Evolutionary conservation across 768 basidiomycete species (phyloP).

Genomic region (Rhizopogon vesiculosus): DNA sequence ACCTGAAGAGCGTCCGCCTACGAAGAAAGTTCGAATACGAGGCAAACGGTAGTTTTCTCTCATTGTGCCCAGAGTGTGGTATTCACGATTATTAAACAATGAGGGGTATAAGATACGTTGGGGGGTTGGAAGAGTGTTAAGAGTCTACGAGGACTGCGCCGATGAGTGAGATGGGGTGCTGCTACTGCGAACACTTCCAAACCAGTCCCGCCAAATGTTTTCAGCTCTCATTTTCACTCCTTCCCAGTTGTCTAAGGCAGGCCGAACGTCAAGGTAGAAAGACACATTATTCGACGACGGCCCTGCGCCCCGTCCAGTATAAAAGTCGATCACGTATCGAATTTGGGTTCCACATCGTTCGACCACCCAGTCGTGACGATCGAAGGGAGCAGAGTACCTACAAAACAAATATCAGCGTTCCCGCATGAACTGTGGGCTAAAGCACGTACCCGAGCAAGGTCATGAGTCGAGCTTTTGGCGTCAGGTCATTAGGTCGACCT

Average conservation of each 20-base stretch:
- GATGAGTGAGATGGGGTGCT: conserved; percentile 12
- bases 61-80: neutral
- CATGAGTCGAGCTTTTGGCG: conserved; percentile 77
- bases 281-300: conserved; percentile 54
- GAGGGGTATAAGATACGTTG: neutral
- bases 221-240: conserved; percentile 79
- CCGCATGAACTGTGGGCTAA: neutral
- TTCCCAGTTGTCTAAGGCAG: conserved; percentile 93
- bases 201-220: conserved; percentile 44
- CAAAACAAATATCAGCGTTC: neutral
- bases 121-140: conserved; percentile 1
- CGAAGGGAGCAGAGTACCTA: conserved; percentile 93
- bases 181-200: conserved; percentile 17
- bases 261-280: conserved; percentile 92
- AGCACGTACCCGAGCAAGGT: conserved; percentile 76
- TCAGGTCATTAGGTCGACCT: conserved; percentile 77
- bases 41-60: conserved; percentile 32
- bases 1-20: conserved; percentile 38
- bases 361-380: conserved; percentile 95
- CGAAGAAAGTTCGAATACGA: conserved; percentile 51
- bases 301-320: conserved; percentile 65
- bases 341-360: conserved; percentile 87
- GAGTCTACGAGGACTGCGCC: neutral
- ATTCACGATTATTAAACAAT: conserved; percentile 11
- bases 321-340: conserved; percentile 98